Evolutionary conservation across 106 monocot genomes (phyloP), one percentile per base, ranked within the genome.

Genomic region (Gastrodia elata): DNA sequence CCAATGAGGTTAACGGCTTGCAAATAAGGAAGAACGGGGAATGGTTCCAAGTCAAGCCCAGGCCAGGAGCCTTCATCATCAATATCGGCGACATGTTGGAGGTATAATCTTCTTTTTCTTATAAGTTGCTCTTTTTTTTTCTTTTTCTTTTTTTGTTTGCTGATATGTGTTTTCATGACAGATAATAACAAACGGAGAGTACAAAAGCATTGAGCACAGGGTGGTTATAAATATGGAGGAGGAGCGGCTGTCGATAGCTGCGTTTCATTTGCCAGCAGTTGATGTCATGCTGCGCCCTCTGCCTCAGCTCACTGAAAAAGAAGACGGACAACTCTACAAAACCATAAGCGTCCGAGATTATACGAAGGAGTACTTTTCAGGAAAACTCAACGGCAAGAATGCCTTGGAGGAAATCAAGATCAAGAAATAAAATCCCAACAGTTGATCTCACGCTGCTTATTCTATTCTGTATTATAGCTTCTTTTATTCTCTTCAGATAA

Each of bases 181-280:
- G 88, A 86, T 89, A 7, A 13, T 89, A 15, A 85, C 83, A 10
- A 92, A 92, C 42, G 84, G 92, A 37, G 80, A 49, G 46, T 92
- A 92, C 78, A 89, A 85, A 79, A 89, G 92, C 65, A 83, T 92
- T 16, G 89, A 89, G 38, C 92, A 93, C 79, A 78, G 87, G 33
- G 92, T 76, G 20, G 77, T 89, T 56, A 78, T 81, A 7, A 79
- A 77, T 65, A 30, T 44, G 14, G 72, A 84, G 39, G 57, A 15
- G 10, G 79, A 82, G 24, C 34, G 87, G 67, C 56, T 93, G 7
- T 93, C 89, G 5, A 42, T 87, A 14, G 89, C 83, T 55, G 89
- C 84, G 8, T 93, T 93, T 77, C 52, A 52, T 52, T 64, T 13
- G 32, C 68, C 76, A 37, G 64, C 16, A 2, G 0, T 28, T 48